phyloP scores from a whole-genome alignment of 2,329 filamentous ascomycete species.

The Penicillium sp. region DNA sequence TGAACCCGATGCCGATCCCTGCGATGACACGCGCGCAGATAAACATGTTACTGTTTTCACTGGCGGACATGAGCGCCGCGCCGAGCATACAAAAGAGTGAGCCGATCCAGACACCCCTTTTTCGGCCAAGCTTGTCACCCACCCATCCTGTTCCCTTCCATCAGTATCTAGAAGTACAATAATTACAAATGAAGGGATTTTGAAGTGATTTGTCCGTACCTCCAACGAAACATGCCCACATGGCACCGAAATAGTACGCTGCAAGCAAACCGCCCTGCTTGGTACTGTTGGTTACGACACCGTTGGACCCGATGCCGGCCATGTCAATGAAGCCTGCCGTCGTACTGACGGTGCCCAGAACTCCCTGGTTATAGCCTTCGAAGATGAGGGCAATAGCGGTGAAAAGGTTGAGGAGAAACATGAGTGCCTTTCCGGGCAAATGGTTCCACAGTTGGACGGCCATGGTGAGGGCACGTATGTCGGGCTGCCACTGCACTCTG shows the following conservation, averaged over 20 bases:
- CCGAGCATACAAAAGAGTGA: constrained; percentile 30
- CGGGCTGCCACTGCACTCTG: not conserved
- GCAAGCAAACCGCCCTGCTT: constrained; percentile 35
- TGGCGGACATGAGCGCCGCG: constrained; percentile 22
- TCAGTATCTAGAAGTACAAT: constrained; percentile 2
- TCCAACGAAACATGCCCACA: constrained; percentile 30
- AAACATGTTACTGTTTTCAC: constrained; percentile 32
- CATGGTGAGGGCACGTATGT: constrained; percentile 16
- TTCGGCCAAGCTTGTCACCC: constrained; percentile 31
- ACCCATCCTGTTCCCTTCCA: constrained; percentile 21
- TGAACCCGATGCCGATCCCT: constrained; percentile 36
- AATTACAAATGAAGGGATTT: not conserved
- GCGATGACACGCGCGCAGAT: constrained; percentile 34
- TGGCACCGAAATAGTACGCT: constrained; percentile 34
- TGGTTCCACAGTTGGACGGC: constrained; percentile 29
- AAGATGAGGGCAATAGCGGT: constrained; percentile 31
- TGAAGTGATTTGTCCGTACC: constrained; percentile 5
- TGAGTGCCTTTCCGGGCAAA: constrained; percentile 28
- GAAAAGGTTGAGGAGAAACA: constrained; percentile 31
- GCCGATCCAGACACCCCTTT: constrained; percentile 28
- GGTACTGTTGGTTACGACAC: constrained; percentile 27
- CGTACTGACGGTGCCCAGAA: constrained; percentile 30
- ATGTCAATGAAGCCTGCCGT: constrained; percentile 35
- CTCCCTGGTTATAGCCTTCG: constrained; percentile 37
- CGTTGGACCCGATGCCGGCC: constrained; percentile 26